Base-by-base conservation (phyloP, 331 rosid genomes). In the Phaseolus coccineus region DNA sequence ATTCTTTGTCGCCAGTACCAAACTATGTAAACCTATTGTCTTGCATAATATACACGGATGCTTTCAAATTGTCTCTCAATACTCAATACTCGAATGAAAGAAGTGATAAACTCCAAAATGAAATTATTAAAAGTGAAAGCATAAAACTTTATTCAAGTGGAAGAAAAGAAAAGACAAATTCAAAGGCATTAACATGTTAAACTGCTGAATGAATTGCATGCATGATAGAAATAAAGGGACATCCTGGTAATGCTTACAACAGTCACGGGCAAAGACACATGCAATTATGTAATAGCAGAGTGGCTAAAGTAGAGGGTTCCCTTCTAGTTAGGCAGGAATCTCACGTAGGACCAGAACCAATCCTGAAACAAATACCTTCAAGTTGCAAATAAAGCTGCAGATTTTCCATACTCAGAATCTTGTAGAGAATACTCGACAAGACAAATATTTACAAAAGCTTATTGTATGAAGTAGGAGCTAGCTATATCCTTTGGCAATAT, bases 371-470 rank as follows among this genome's bases (percentile, higher is more conserved):
- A 72, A 65, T 44, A 59, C 48, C 70, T 42, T 37, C 76, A 79
- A 73, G 72, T 51, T 68, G 73, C 7, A 63, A 76, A 63, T 68
- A 85, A 85, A 82, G 86, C 83, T 85, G 88, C 82, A 79, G 40
- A 76, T 33, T 74, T 79, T 78, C 73, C 81, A 66, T 22, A 58
- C 63, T 47, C 30, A 70, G 83, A 78, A 57, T 64, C 65, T 75
- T 69, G 79, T 69, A 72, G 66, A 70, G 76, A 78, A 78, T 78
- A 68, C 73, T 82, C 48, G 68, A 71, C 58, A 71, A 74, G 33
- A 71, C 73, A 82, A 78, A 74, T 58, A 28, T 51, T 22, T 16
- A 39, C 66, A 51, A 66, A 79, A 70, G 33, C 28, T 6, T 48
- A 16, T 15, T 65, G 25, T 6, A 16, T 63, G 46, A 63, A 63